phyloP scores from a whole-genome alignment of 2,329 filamentous ascomycete genomes.

The Aureobasidium pullulans region DNA sequence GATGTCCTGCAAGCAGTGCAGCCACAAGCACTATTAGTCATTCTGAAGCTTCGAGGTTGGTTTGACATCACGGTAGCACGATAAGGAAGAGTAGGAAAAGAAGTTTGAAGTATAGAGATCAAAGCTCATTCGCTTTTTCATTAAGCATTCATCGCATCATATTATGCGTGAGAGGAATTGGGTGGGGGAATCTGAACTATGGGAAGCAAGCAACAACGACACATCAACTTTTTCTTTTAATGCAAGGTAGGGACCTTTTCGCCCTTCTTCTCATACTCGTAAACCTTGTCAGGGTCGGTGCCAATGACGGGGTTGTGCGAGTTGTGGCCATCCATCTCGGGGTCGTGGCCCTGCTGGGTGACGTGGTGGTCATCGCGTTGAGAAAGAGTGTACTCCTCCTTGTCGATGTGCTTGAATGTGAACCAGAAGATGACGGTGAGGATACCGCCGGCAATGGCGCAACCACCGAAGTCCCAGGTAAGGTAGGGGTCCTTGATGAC shows the following conservation, averaged over 20 bases:
- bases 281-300: slow-evolving; percentile 12
- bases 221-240: neutral
- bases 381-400: slow-evolving; percentile 21
- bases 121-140: neutral
- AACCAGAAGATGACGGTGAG: slow-evolving; percentile 44
- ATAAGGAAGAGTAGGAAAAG: neutral
- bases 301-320: slow-evolving; percentile 14
- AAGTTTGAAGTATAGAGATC: neutral
- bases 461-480: slow-evolving; percentile 43
- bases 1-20: too few relatives aligned
- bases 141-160: neutral
- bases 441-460: slow-evolving; percentile 41
- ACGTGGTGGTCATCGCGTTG: slow-evolving; percentile 16
- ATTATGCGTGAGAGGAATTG: neutral
- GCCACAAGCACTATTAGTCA: too few relatives aligned
- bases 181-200: neutral
- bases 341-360: slow-evolving; percentile 14
- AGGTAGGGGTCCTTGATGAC: slow-evolving; percentile 41
- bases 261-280: slow-evolving; percentile 14
- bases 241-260: neutral
- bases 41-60: too few relatives aligned
- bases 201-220: neutral
- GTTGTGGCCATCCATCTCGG: slow-evolving; percentile 14
- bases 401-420: slow-evolving; percentile 37
- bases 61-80: too few relatives aligned